A percentile compares a stretch with the other conserved stretches of the same genome.
Evolutionary conservation across 2,329 filamentous ascomycete genomes (phyloP).

Genomic region (Trichoderma simmonsii): DNA sequence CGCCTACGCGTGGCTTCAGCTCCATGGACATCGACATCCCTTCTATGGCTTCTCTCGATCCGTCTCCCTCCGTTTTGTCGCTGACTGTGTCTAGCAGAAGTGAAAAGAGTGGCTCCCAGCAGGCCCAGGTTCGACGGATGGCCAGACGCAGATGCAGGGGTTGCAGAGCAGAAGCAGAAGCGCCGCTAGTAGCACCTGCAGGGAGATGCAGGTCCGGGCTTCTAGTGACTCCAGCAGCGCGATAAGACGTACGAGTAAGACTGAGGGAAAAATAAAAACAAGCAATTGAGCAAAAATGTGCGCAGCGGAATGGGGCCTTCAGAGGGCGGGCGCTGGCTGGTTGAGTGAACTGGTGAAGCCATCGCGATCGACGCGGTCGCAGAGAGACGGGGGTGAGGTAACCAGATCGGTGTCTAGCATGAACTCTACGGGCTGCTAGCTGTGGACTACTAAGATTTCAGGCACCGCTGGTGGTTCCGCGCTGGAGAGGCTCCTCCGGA

Average conservation of each 20-base stretch:
- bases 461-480: background rate
- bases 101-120: background rate
- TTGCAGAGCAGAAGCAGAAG: background rate
- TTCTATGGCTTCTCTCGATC: background rate
- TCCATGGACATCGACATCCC: background rate
- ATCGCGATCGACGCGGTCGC: background rate
- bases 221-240: background rate
- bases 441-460: slow-evolving; percentile 1
- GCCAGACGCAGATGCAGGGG: slow-evolving; percentile 10
- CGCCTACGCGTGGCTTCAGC: background rate
- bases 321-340: background rate
- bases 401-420: slow-evolving; percentile 11
- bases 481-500: background rate
- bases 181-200: slow-evolving; percentile 11
- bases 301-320: background rate
- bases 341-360: background rate
- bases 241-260: background rate
- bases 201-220: slow-evolving; percentile 10
- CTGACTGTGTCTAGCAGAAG: background rate
- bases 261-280: background rate
- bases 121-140: background rate
- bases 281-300: background rate
- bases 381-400: background rate
- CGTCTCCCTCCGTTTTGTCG: background rate
- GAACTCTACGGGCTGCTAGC: background rate